These are phyloP conservation scores for Dactylellina drechsleri DNA, from an alignment of 2,329 filamentous ascomycete species.

Conservation along the genomic window DNA sequence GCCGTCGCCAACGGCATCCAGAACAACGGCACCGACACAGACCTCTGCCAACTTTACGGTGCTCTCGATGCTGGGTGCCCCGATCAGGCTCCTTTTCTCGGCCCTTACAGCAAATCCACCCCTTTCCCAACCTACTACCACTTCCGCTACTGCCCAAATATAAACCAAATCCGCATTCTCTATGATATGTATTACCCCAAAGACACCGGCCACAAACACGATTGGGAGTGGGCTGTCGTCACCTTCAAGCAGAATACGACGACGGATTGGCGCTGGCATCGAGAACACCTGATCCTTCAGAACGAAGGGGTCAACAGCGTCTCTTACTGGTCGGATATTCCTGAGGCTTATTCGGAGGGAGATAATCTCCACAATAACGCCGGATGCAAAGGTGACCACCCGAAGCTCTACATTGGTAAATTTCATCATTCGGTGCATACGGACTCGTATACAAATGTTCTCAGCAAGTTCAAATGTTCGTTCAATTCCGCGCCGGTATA, in stretches of 20 bases:
- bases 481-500: slow-evolving; percentile 46
- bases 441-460: slow-evolving; percentile 33
- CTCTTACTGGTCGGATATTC: slow-evolving; percentile 35
- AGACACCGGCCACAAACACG: slow-evolving; percentile 47
- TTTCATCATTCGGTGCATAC: slow-evolving; percentile 48
- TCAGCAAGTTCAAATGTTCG: slow-evolving; percentile 42
- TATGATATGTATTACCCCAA: slow-evolving; percentile 51
- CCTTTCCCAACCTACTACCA: slow-evolving; percentile 53
- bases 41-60: slow-evolving; percentile 47
- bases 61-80: slow-evolving; percentile 48
- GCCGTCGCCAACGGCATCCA: slow-evolving; percentile 45
- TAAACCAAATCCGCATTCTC: slow-evolving; percentile 50
- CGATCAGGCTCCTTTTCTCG: slow-evolving; percentile 40
- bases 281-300: slow-evolving; percentile 47
- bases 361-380: slow-evolving; percentile 44
- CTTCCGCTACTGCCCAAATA: slow-evolving; percentile 49
- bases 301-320: slow-evolving; percentile 43
- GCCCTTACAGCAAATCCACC: slow-evolving; percentile 51
- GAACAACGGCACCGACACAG: slow-evolving; percentile 46
- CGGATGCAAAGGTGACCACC: slow-evolving; percentile 46
- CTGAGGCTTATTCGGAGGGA: slow-evolving; percentile 48
- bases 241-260: slow-evolving; percentile 43
- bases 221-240: slow-evolving; percentile 51
- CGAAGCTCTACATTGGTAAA: slow-evolving; percentile 48
- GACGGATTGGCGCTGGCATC: slow-evolving; percentile 48